phyloP scores from a whole-genome alignment of 768 basidiomycete genomes.

The Lactarius pseudohatsudake region DNA sequence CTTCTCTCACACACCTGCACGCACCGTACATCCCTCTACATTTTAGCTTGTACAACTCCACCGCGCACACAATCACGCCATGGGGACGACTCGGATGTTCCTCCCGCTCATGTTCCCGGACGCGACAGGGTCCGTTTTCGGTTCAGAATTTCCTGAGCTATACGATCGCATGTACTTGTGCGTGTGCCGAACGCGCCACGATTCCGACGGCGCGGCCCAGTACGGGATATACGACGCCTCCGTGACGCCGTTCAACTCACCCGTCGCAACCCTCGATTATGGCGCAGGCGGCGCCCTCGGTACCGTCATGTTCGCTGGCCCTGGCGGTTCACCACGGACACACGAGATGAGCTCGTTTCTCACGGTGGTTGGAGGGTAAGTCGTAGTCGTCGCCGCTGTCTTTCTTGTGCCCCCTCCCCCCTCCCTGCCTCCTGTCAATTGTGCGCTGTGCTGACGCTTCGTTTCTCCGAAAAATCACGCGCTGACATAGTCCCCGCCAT shows the following conservation, averaged over 20 bases:
- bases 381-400: not conserved
- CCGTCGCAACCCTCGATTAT: slow-evolving; percentile 52
- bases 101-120: slow-evolving; percentile 67
- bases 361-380: slow-evolving; percentile 34
- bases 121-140: slow-evolving; percentile 51
- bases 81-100: slow-evolving; percentile 45
- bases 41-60: slow-evolving; percentile 13
- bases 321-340: not conserved
- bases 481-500: slow-evolving; percentile 10
- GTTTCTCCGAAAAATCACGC: not conserved
- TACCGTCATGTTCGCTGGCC: slow-evolving; percentile 1
- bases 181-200: slow-evolving; percentile 49
- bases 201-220: slow-evolving; percentile 40
- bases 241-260: slow-evolving; percentile 34
- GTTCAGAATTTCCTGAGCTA: slow-evolving; percentile 61
- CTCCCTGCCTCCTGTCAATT: not conserved
- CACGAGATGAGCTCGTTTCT: slow-evolving; percentile 57
- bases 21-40: not conserved
- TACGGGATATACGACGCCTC: slow-evolving; percentile 49
- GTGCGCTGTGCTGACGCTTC: not conserved
- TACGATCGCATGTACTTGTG: slow-evolving; percentile 56
- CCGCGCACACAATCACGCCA: slow-evolving; percentile 27
- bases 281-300: slow-evolving; percentile 34
- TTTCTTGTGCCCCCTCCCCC: not conserved
- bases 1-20: not conserved